Evolutionary conservation across 768 basidiomycete species (phyloP), one percentile per base, ranked within the genome.

Genomic region (Trametopsis cervina): DNA sequence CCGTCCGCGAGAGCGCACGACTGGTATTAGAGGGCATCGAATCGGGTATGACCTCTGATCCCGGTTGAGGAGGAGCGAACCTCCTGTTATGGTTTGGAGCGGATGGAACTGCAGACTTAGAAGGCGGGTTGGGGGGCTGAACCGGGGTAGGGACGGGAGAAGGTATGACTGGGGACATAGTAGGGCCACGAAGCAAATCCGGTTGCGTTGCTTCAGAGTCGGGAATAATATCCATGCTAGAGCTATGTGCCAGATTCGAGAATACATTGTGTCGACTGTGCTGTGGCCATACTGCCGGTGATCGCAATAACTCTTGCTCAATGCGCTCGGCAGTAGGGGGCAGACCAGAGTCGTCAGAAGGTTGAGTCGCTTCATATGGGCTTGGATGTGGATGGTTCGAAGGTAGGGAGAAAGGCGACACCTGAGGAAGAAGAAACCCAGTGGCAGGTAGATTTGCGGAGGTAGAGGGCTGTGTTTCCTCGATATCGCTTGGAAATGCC

Each of bases 181-280:
- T 6, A 12, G 11, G 15, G 27, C 25, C 2, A n/a, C 13, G 47
- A 10, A 21, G n/a, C 4, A 21, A 3, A 36, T 27, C 7, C 18
- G 65, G 69, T 23, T 66, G 67, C 17, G 65, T 60, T 40, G 78
- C 75, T 52, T 84, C 83, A 2, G 83, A 85, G 57, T 85, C 84
- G 2, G 83, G 81, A 13, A 86, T 68, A 43, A 82, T 47, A 25
- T 78, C 78, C 54, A 73, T 67, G 35, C 57, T 47, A n/a, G 48
- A 49, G 17, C 3, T n/a, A 17, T n/a, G 15, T 40, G 35, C 49
- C 22, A 33, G 44, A 21, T 55, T 57, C 15, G 53, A 51, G 13
- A 55, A 50, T 9, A 40, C 48, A 24, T 42, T 23, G 23, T 22
- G 48, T n/a, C 51, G 50, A 17, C n/a, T 39, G 42, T 24, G 36